Percentiles rank a stretch among this genome's conserved stretches.
phyloP scores from a whole-genome alignment of 2,329 filamentous ascomycete species.

The Exophiala oligosperma region DNA sequence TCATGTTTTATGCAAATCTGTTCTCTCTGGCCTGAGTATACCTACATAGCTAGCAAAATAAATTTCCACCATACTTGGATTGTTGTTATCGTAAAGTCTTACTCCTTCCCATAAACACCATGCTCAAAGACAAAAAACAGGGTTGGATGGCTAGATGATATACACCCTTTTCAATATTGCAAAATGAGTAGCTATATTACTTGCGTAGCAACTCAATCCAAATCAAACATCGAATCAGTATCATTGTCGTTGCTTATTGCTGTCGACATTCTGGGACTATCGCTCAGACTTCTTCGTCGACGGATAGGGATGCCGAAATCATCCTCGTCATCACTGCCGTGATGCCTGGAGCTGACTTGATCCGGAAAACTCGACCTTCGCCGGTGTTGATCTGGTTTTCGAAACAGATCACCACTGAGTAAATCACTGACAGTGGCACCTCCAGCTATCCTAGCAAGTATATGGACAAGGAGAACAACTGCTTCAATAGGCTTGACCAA shows the following conservation, averaged over 20 bases:
- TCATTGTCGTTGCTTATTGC: conserved; percentile 7
- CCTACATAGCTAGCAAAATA: neutral
- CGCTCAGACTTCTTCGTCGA: conserved; percentile 14
- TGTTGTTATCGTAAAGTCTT: neutral
- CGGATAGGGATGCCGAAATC: conserved; percentile 41
- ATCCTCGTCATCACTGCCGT: conserved; percentile 35
- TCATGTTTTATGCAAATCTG: neutral
- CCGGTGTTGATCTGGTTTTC: conserved; percentile 23
- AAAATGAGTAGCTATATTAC: neutral
- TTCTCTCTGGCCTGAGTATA: neutral
- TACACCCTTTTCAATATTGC: neutral
- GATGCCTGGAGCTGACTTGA: conserved; percentile 19
- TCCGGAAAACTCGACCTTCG: conserved; percentile 20
- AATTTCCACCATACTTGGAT: neutral
- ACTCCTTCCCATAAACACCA: neutral
- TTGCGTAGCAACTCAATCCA: conserved; percentile 14
- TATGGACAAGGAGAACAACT: conserved; percentile 74
- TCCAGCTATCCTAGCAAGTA: conserved; percentile 71
- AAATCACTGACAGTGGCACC: conserved; percentile 39
- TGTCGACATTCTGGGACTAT: neutral
- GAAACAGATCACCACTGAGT: conserved; percentile 27
- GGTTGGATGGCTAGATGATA: neutral
- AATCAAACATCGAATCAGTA: conserved; percentile 22
- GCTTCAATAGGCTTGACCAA: conserved; percentile 79
- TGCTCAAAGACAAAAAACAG: neutral